These are phyloP conservation scores for Suillus spraguei DNA, from an alignment of 768 basidiomycete genomes.

Conservation along the genomic window DNA sequence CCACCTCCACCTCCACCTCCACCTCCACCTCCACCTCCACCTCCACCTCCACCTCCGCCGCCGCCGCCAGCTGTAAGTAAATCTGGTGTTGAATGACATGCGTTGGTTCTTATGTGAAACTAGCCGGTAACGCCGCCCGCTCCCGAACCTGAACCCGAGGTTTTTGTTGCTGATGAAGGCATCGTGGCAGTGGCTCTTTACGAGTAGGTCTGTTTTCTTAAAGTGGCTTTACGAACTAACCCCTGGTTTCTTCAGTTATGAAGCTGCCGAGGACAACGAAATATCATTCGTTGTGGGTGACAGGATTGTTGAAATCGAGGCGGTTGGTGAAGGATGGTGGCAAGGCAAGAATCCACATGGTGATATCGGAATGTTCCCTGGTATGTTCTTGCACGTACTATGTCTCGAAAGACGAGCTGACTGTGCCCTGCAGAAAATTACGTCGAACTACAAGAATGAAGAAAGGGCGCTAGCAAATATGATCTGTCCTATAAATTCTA, in stretches of 20 bases:
- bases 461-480: neutral
- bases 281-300: conserved; percentile 85
- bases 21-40: too few species aligned
- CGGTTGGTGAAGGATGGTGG: conserved; percentile 91
- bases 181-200: conserved; percentile 66
- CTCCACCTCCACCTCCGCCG: too few species aligned
- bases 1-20: conserved; percentile 64
- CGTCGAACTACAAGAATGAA: conserved; percentile 6
- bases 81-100: conserved; percentile 21
- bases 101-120: neutral
- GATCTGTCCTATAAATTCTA: neutral
- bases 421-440: conserved; percentile 9
- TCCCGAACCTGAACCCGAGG: conserved; percentile 50
- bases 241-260: conserved; percentile 57
- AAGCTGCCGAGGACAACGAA: conserved; percentile 91
- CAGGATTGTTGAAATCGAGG: conserved; percentile 74
- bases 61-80: conserved; percentile 48
- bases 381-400: conserved; percentile 39
- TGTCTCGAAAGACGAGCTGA: neutral
- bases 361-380: conserved; percentile 73
- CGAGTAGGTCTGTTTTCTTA: conserved; percentile 50
- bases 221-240: neutral
- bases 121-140: conserved; percentile 36
- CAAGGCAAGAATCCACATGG: conserved; percentile 62
- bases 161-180: conserved; percentile 54